Evolutionary conservation across 2,329 filamentous ascomycete species (phyloP), one percentile per base, ranked within the genome.

Genomic region (Diplodia seriata): DNA sequence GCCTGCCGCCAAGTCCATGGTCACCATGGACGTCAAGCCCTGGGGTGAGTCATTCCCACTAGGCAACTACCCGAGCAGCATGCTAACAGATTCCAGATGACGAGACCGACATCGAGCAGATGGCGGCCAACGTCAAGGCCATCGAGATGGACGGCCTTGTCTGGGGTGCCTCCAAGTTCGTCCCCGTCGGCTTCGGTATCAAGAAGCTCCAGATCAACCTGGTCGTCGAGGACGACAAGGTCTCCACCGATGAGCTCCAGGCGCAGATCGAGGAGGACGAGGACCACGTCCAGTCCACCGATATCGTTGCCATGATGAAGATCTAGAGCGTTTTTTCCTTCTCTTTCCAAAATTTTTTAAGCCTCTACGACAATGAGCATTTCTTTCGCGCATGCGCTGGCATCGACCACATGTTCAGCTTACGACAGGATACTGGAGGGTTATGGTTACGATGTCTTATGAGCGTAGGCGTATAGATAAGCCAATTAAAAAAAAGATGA

Each of bases 171-270:
- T 94, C 91, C 81, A 92, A 95, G 87, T 86, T 97, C 73, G 90
- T 97, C 64, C 82, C 94, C 73, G 90, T 99, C 76, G 94, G 94
- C 78, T 99, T 92, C 87, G 95, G 95, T 87, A 96, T 99, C 87
- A 95, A 92, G 88, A 98, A 98, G 89, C 90, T 99, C 72, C 94
- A 98, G 88, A 97, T 99, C 86, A 98, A 92, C 90, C 84, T 98
- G 75, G 93, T 98, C 76, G 85, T 98, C 73, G 95, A 98, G 87
- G 95, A 99, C 81, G 94, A 98, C 74, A 97, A 97, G 89, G 82
- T 99, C 79, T 94, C 92, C 73, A 81, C 92, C 72, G 88, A 90
- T 75, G 94, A 97, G 71, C 90, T 99, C 74, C 89, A 97, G 87
- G 89, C 92, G 80, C 77, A 91, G 85, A 96, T 98, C 76, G 87